Conservation (phyloP, 495 filamentous ascomycete species). For the Astrothelium macrocarpum region DNA sequence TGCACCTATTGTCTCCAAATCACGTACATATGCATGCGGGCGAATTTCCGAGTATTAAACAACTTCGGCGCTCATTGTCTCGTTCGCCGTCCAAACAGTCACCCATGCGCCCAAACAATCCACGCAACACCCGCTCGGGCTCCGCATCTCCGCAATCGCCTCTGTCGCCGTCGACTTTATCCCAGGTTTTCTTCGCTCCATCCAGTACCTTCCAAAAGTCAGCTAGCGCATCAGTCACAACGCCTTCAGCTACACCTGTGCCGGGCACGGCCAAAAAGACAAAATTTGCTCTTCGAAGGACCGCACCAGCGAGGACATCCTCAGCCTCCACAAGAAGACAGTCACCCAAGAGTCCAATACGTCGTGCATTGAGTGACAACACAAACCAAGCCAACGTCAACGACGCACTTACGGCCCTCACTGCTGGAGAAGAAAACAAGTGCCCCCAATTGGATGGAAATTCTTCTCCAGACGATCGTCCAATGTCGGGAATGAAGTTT, state of each 20-base stretch:
- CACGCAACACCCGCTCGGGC: conserved; percentile 24
- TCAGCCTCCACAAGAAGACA: conserved; percentile 39
- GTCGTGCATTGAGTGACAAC: conserved; percentile 61
- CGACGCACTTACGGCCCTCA: conserved; percentile 34
- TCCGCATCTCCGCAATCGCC: conserved; percentile 32
- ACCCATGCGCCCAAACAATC: conserved; percentile 51
- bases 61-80: conserved; percentile 74
- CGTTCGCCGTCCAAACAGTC: conserved; percentile 74
- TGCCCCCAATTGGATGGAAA: background rate
- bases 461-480: background rate
- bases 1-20: conserved; percentile 75
- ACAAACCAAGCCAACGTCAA: conserved; percentile 60
- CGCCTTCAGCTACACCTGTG: conserved; percentile 8
- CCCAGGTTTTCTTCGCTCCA: conserved; percentile 21
- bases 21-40: conserved; percentile 69
- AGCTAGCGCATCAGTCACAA: conserved; percentile 9
- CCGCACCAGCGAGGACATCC: conserved; percentile 38
- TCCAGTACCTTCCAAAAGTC: conserved; percentile 4
- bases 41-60: conserved; percentile 64
- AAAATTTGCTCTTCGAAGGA: conserved; percentile 34
- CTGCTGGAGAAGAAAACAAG: conserved; percentile 44
- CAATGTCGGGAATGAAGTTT: background rate
- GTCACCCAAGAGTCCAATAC: conserved; percentile 65
- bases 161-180: conserved; percentile 29
- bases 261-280: conserved; percentile 14